Conservation (phyloP, 2,329 filamentous ascomycete genomes). For the Stagonosporopsis cucurbitacearum region DNA sequence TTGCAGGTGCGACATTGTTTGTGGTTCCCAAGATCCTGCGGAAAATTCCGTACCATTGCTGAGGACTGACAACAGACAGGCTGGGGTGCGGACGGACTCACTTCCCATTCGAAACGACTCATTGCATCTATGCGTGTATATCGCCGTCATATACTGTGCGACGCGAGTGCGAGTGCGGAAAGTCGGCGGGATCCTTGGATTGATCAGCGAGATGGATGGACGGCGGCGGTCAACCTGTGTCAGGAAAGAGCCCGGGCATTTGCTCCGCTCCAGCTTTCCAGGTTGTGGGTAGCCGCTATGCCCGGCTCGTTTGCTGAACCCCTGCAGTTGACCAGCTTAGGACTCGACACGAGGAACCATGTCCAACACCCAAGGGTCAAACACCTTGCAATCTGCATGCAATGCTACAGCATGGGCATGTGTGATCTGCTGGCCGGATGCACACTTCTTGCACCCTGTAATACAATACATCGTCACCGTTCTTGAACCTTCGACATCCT, state of each 20-base stretch:
- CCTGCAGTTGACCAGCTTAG: constrained; percentile 2
- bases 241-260: not conserved
- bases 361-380: not conserved
- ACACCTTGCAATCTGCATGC: constrained; percentile 3
- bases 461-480: constrained; percentile 2
- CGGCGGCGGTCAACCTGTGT: not conserved
- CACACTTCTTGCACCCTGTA: constrained; percentile 12
- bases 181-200: not conserved
- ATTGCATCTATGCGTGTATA: not conserved
- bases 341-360: constrained; percentile 3
- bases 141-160: not conserved
- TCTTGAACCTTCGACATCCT: constrained; percentile 4
- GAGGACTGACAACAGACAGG: not conserved
- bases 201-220: not conserved
- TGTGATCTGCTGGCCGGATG: constrained; percentile 8
- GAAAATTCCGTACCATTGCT: not conserved
- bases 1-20: not conserved
- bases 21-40: not conserved
- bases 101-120: not conserved
- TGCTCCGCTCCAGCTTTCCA: constrained; percentile 6
- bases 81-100: not conserved
- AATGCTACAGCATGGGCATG: not conserved
- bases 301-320: constrained; percentile 1
- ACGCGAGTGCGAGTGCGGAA: constrained; percentile 2
- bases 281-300: constrained; percentile 4